Evolutionary conservation across 2,329 filamentous ascomycete species (phyloP).

Genomic region (Aspergillus arachidicola): DNA sequence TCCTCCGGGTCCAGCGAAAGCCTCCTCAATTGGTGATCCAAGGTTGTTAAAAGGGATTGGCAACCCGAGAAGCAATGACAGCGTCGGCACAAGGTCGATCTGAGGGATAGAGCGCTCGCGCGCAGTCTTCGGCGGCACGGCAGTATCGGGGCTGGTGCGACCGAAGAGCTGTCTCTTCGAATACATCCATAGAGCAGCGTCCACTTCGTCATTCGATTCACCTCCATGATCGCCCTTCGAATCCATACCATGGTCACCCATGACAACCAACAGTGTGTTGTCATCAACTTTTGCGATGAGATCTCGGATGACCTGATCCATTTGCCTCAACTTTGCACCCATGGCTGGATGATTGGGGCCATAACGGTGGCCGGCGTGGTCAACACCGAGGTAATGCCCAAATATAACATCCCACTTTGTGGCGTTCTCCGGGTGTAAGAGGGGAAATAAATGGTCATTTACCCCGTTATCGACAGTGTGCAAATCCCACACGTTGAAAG

Average conservation of each 20-base stretch:
- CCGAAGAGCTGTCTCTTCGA: conserved; percentile 86
- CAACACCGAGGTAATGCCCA: conserved; percentile 90
- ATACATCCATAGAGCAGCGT: conserved; percentile 98
- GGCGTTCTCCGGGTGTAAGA: conserved; percentile 67
- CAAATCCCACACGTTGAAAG: conserved; percentile 97
- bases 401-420: conserved; percentile 91
- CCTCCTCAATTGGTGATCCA: conserved; percentile 89
- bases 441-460: conserved; percentile 77
- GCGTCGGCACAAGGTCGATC: conserved; percentile 92
- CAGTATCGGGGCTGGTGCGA: conserved; percentile 64
- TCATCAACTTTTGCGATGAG: conserved; percentile 76
- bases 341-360: conserved; percentile 92
- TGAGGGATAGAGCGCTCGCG: conserved; percentile 75
- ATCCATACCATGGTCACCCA: conserved; percentile 99
- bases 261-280: conserved; percentile 84
- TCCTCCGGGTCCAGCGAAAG: conserved; percentile 73
- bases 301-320: conserved; percentile 77
- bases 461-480: conserved; percentile 97
- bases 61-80: conserved; percentile 83
- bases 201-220: conserved; percentile 92
- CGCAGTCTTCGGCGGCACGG: conserved; percentile 64
- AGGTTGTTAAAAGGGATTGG: conserved; percentile 97
- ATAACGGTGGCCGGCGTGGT: conserved; percentile 95
- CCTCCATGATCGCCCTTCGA: conserved; percentile 96
- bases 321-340: conserved; percentile 85